Percentiles rank a stretch among this genome's conserved stretches.
These are phyloP conservation scores for Cotoneaster glaucophyllus DNA, from an alignment of 306 rosid genomes.

Conservation along the genomic window DNA sequence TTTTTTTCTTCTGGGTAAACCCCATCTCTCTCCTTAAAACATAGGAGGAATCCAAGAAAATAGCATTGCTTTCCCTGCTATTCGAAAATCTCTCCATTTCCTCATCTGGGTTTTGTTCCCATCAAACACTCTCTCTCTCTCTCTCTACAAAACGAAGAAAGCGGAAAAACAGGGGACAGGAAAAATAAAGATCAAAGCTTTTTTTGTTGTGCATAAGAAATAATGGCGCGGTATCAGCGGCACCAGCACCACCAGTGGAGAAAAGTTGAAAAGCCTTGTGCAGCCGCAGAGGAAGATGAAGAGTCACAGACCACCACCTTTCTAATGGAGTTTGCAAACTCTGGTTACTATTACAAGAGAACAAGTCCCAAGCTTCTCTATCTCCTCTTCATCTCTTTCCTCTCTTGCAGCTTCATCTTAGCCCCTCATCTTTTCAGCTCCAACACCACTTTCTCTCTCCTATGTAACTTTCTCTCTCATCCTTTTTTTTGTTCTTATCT, in stretches of 20 bases:
- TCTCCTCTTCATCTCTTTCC: conserved; percentile 47
- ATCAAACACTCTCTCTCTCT: not conserved
- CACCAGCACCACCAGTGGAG: not conserved
- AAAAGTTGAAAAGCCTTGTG: conserved; percentile 1
- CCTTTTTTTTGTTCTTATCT: not conserved
- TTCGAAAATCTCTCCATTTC: not conserved
- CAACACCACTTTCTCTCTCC: conserved; percentile 30
- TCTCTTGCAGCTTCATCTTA: conserved; percentile 44
- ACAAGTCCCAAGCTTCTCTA: conserved; percentile 46
- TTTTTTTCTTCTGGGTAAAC: too few relatives aligned
- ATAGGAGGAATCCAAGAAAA: not conserved
- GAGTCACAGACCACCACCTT: conserved; percentile 27
- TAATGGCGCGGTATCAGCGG: conserved; percentile 10
- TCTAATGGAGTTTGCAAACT: conserved; percentile 32
- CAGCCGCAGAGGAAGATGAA: conserved; percentile 19
- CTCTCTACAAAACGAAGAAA: not conserved
- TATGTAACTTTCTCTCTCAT: conserved; percentile 31
- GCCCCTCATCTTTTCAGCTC: conserved; percentile 45
- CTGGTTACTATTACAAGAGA: conserved; percentile 36
- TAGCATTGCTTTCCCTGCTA: not conserved
- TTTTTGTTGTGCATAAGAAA: not conserved
- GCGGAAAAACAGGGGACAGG: not conserved
- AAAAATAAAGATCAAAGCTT: not conserved
- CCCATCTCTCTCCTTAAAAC: not conserved
- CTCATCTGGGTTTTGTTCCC: not conserved